Base-by-base conservation (phyloP, 2,329 filamentous ascomycete species). In the Cordyceps cateniannulata region DNA sequence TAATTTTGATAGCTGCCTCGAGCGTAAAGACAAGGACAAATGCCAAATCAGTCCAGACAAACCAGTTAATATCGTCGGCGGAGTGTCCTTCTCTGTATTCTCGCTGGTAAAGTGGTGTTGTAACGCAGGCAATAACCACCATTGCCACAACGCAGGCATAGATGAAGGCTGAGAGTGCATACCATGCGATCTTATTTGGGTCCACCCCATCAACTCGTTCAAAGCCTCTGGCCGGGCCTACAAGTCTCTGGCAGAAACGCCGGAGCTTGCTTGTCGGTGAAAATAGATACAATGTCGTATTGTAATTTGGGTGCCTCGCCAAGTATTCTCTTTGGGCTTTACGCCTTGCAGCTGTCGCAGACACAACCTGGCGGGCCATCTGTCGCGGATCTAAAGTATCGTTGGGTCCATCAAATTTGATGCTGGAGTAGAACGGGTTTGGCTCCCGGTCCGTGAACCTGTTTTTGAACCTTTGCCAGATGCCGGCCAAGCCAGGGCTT, bases 71-170 rank as follows among this genome's bases (percentile, higher is more conserved):
- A 50, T 84, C 77, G 62, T 79, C 85, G 69, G 85, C 85, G 1
- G 74, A 70, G 48, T 85, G 81, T 6, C 73, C 77, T 58, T 83
- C 72, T 67, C 93, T 93, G 70, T 97, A 96, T 66, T 92, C 82
- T 71, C 89, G 91, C 71, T 99, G 95, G 71, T 96, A 99, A 18
- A 99, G 78, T 0, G 95, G 95, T 1, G 95, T 99, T 1, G 93
- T 96, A 55, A 98, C 81, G 70, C 93, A 99, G 32, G 95, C 95
- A 56, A 99, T 82, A 49, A 97, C 76, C n/a, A 99, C 95, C 96
- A 99, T 99, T 55, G 91, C 90, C 47, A 98, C 90, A 64, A 99
- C 97, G 16, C 91, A 89, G 25, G 89, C 86, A 72, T 99, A 99
- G 60, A 98, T 90, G 68, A 99, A 89, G 3, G 91, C 91, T 0